Evolutionary conservation across 2,329 filamentous ascomycete genomes (phyloP), one percentile per base, ranked within the genome.

Genomic region (Trichoderma afroharzianum): DNA sequence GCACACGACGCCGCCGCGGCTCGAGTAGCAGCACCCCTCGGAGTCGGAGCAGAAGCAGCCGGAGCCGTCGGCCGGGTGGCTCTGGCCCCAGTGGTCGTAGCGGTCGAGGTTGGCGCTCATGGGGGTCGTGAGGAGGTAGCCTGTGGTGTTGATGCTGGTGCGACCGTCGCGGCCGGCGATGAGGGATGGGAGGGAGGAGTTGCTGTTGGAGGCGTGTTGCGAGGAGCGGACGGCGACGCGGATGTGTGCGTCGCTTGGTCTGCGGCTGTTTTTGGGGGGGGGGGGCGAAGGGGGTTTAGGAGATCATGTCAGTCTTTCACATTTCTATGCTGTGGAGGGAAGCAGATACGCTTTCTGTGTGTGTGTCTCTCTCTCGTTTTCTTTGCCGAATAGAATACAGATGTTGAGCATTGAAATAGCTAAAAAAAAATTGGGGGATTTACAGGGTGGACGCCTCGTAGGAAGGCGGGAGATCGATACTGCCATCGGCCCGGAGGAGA

Each of bases 21-120:
- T 63, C 2, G 72, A 73, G 71, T 72, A 74, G 68, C 64, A 73
- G 59, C 73, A 74, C 5, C 73, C 73, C 21, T 67, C 70, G 6
- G 72, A 69, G 30, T n/a, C 15, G 36, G 55, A 50, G 36, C 66
- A 59, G 36, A 39, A 33, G 12, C 32, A 33, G 3, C 47, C 50
- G 24, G 58, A 72, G 67, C 32, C 64, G 47, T 33, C 50, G 14
- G 21, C 9, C 0, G 18, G 12, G 28, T 36, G 28, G 18, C 30
- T 21, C 18, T 21, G 30, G 28, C 24, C 36, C 62, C 68, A 58
- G 50, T 11, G 63, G 32, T 24, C n/a, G 66, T 18, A 15, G 18
- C n/a, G 57, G 50, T 33, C 53, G 21, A 28, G 26, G 6, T 6
- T n/a, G 14, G 53, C 47, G 33, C 61, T 53, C 71, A 72, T 72